Percentiles rank a stretch among this genome's conserved stretches.
Evolutionary conservation across 2,329 filamentous ascomycete genomes (phyloP).

Genomic region (Penicillium rolfsii): DNA sequence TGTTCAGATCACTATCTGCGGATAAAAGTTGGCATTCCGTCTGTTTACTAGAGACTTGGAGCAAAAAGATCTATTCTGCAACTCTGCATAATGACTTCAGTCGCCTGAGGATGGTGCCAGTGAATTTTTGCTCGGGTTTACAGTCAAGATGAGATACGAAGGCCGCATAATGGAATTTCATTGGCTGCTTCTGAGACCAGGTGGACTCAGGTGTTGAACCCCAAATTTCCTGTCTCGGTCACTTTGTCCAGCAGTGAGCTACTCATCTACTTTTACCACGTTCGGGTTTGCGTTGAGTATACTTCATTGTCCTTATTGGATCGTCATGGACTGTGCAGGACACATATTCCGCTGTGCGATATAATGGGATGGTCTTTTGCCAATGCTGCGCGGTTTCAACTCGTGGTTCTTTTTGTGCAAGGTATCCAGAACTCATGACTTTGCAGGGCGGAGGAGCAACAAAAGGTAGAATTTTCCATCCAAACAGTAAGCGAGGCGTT

Average conservation of each 20-base stretch:
- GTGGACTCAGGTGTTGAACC: background rate
- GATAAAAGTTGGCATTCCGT: no score
- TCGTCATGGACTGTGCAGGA: no score
- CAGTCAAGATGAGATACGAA: background rate
- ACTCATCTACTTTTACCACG: background rate
- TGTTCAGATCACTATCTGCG: no score
- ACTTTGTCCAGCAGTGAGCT: background rate
- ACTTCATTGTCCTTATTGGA: no score
- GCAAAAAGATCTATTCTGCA: no score
- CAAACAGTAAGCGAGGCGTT: constrained; percentile 4
- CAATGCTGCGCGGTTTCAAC: background rate
- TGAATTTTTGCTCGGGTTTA: no score
- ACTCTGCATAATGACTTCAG: no score
- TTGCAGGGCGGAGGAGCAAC: no score
- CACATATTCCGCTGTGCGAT: background rate
- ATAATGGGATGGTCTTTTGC: background rate
- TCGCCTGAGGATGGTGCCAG: no score
- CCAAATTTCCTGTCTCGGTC: background rate
- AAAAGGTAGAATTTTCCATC: background rate
- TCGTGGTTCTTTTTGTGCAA: background rate
- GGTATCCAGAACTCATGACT: background rate
- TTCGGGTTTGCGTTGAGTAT: no score
- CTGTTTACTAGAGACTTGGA: no score
- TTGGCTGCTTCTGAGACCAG: background rate
- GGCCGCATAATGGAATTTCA: background rate